Evolutionary conservation across 2,329 filamentous ascomycete genomes (phyloP), one percentile per base, ranked within the genome.

Genomic region (Apiospora aurea): DNA sequence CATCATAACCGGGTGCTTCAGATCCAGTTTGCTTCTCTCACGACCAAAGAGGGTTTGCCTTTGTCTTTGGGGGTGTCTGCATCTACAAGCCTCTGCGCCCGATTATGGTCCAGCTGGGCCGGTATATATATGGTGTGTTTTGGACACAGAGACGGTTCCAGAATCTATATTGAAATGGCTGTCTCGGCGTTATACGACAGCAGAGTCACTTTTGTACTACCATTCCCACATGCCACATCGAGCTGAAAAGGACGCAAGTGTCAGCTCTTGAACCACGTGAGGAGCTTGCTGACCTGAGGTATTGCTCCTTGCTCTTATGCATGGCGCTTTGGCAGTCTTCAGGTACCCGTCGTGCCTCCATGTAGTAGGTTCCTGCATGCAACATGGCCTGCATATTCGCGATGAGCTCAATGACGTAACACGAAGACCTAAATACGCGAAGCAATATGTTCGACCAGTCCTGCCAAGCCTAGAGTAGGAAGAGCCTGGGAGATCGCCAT

Each of bases 71-170:
- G 14, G 10, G 29, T n/a, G 4, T 11, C 18, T 3, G 4, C 18
- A 41, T n/a, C 3, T 14, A 41, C 18, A 41, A 2, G 18, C 29
- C 34, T 34, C 57, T 6, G 24, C n/a, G 21, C 29, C 57, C 57
- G 21, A 41, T 41, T 2, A 1, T 11, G 34, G 41, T 16, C 29
- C 57, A 64, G 34, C 34, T 64, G 29, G 21, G 34, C 29, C n/a
- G 21, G 57, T 41, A n/a, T 41, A 51, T 26, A 64, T 26, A 64
- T 64, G 29, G 8, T 41, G 4, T 64, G 57, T 64, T 64, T 64
- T 64, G 57, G 57, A 64, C 57, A 64, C 57, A 64, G 57, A 64
- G 57, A 64, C 57, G 34, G 18, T n/a, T 64, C 34, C 34, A 64
- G 34, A 41, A 64, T 64, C 7, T n/a, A 41, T 10, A 64, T 64